These are phyloP conservation scores for Globisporangium irregulare DNA, from an alignment of 352 stramenopile species.

Conservation along the genomic window DNA sequence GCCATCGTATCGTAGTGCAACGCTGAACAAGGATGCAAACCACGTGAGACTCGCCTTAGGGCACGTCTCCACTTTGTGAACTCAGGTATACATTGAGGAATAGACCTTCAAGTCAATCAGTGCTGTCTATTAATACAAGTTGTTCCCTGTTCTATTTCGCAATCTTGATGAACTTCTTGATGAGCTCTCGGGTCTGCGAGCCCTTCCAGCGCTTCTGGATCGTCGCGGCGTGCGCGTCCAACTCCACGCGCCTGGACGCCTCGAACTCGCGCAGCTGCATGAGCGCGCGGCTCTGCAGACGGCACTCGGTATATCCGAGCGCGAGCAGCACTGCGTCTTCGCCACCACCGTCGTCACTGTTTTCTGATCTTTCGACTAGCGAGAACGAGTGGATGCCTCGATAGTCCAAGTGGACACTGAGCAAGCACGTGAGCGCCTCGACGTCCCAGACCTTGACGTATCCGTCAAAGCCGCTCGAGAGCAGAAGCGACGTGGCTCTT, in stretches of 20 bases:
- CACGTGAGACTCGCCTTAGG: neutral
- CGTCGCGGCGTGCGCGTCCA: conserved; percentile 29
- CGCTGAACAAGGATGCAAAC: neutral
- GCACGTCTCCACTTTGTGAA: neutral
- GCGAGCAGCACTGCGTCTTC: conserved; percentile 26
- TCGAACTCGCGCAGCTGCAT: conserved; percentile 42
- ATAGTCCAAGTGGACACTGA: conserved; percentile 41
- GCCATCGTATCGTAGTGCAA: neutral
- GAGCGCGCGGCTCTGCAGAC: conserved; percentile 37
- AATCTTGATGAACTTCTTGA: conserved; percentile 43
- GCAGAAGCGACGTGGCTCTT: conserved; percentile 28
- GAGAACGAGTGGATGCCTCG: conserved; percentile 40
- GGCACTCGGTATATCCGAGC: conserved; percentile 38
- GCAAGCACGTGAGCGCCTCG: conserved; percentile 24
- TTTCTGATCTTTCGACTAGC: conserved; percentile 18
- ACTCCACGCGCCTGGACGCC: conserved; percentile 27
- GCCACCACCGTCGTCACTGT: neutral
- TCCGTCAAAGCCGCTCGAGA: conserved; percentile 50
- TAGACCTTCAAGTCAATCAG: too few relatives aligned
- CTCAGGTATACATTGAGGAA: neutral
- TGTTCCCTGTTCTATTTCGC: neutral
- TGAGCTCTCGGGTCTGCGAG: conserved; percentile 40
- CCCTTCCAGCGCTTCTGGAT: conserved; percentile 70
- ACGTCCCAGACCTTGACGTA: conserved; percentile 72
- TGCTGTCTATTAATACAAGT: conserved; percentile 1